Evolutionary conservation across 2,329 filamentous ascomycete genomes (phyloP).

Genomic region (Pyrenophora teres): DNA sequence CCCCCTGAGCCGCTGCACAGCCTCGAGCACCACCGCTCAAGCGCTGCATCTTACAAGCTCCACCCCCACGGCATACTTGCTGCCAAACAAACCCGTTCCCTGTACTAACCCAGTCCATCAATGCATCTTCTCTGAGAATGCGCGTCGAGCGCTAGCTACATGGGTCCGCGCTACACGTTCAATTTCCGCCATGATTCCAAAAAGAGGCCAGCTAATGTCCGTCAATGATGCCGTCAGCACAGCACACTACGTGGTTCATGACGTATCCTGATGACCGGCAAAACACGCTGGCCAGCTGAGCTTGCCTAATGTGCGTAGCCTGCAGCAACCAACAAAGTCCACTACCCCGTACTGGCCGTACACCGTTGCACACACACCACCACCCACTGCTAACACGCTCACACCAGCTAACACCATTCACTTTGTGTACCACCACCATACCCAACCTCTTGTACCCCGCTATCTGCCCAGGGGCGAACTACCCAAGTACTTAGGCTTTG

Average conservation of each 20-base stretch:
- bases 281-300: not conserved
- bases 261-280: conserved; percentile 8
- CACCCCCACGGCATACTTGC: not conserved
- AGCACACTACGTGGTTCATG: conserved; percentile 2
- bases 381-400: too few species aligned
- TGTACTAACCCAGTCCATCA: not conserved
- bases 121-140: conserved; percentile 3
- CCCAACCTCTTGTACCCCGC: conserved; percentile 8
- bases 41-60: not conserved
- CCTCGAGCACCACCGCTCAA: too few species aligned
- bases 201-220: conserved; percentile 6
- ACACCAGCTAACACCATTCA: too few species aligned
- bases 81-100: conserved; percentile 1
- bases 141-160: conserved; percentile 3
- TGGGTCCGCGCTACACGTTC: conserved; percentile 6
- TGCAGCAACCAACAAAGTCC: conserved; percentile 1
- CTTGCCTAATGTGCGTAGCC: not conserved
- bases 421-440: not conserved
- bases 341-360: not conserved
- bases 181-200: conserved; percentile 6
- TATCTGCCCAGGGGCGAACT: conserved; percentile 5
- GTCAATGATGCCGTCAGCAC: conserved; percentile 3
- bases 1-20: too few species aligned
- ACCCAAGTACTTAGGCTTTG: not conserved
- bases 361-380: too few species aligned